Conservation (phyloP, 2,329 filamentous ascomycete genomes). For the Keithomyces neogunnii region DNA sequence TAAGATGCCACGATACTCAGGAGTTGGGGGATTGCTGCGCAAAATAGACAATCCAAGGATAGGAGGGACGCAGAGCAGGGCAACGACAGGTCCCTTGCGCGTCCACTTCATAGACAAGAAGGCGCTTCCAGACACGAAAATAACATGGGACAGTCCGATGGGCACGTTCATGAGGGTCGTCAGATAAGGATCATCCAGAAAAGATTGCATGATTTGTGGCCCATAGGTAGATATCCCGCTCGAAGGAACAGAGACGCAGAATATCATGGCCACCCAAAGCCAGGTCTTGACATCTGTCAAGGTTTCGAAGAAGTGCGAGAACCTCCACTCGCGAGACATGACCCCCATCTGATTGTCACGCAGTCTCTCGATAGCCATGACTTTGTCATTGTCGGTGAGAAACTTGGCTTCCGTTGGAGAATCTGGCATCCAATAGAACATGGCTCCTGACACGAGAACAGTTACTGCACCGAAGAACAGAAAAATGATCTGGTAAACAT, state of each 20-base stretch:
- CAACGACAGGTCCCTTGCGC: conserved; percentile 48
- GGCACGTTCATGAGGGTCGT: conserved; percentile 55
- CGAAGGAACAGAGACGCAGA: conserved; percentile 48
- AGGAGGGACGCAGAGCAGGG: conserved; percentile 46
- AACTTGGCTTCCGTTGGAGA: conserved; percentile 42
- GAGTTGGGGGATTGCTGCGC: conserved; percentile 37
- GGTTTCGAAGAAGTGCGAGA: conserved; percentile 43
- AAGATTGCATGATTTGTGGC: conserved; percentile 49
- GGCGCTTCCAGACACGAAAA: conserved; percentile 49
- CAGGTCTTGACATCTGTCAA: conserved; percentile 51
- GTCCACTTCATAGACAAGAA: conserved; percentile 46
- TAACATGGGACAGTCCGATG: conserved; percentile 50
- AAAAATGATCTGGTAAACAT: conserved; percentile 39
- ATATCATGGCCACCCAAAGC: conserved; percentile 47
- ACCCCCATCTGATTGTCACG: conserved; percentile 47
- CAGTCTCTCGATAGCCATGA: conserved; percentile 45
- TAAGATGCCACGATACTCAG: conserved; percentile 36
- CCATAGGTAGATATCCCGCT: conserved; percentile 52
- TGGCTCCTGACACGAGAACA: conserved; percentile 34
- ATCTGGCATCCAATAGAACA: conserved; percentile 40
- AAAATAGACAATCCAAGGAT: conserved; percentile 49
- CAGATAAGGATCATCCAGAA: conserved; percentile 47
- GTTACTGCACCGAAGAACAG: conserved; percentile 45
- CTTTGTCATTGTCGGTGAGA: conserved; percentile 40
- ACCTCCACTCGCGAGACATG: conserved; percentile 42